phyloP scores from a whole-genome alignment of 208 protist species.

The Acanthamoeba healyi region DNA sequence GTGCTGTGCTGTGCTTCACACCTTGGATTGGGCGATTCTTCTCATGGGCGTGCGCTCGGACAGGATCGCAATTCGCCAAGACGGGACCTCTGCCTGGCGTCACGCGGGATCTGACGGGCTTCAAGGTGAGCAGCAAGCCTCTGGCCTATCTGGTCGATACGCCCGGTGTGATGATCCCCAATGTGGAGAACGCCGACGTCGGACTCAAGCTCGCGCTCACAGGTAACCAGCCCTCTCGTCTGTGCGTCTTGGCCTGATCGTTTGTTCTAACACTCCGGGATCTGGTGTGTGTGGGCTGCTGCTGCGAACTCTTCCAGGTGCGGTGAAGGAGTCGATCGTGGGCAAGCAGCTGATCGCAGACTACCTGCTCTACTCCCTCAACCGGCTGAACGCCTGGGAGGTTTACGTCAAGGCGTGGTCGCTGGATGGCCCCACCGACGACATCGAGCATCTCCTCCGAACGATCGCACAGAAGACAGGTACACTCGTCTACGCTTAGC shows the following conservation, averaged over 20 bases:
- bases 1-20: not conserved
- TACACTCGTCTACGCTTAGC: no score
- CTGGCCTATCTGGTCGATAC: slow-evolving; percentile 72
- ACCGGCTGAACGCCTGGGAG: slow-evolving; percentile 25
- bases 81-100: slow-evolving; percentile 71
- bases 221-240: not conserved
- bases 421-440: slow-evolving; percentile 23
- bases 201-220: slow-evolving; percentile 71
- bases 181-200: slow-evolving; percentile 46
- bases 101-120: slow-evolving; percentile 44
- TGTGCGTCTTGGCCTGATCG: not conserved
- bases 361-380: slow-evolving; percentile 72
- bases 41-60: not conserved
- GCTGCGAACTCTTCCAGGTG: not conserved
- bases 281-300: no score
- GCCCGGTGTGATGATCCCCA: slow-evolving; percentile 66
- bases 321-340: slow-evolving; percentile 72
- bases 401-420: slow-evolving; percentile 1
- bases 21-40: no score
- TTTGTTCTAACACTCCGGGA: no score
- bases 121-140: slow-evolving; percentile 70
- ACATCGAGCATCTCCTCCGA: slow-evolving; percentile 13
- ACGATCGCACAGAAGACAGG: not conserved
- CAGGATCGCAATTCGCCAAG: slow-evolving; percentile 62
- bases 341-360: slow-evolving; percentile 71